phyloP scores from a whole-genome alignment of 2,329 filamentous ascomycete genomes.

The Ascochyta clinopodiicola region DNA sequence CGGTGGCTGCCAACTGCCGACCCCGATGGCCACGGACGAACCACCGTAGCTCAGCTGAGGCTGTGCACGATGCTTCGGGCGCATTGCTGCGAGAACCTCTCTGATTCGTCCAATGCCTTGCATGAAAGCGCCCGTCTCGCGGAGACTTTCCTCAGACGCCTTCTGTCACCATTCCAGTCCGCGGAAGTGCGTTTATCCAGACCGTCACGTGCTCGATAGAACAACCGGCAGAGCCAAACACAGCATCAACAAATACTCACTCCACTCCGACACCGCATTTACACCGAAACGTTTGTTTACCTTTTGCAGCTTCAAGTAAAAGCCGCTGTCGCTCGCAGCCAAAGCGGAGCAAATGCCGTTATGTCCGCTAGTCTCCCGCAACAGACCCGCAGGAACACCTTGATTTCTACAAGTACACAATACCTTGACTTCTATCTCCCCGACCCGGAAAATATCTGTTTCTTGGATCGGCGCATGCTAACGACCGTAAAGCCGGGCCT shows the following conservation, averaged over 20 bases:
- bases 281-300: neutral
- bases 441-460: neutral
- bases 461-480: constrained; percentile 3
- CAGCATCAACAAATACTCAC: neutral
- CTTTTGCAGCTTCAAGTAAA: neutral
- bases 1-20: constrained; percentile 16
- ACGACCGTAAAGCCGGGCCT: neutral
- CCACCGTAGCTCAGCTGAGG: constrained; percentile 14
- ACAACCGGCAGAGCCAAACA: neutral
- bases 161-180: neutral
- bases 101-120: constrained; percentile 6
- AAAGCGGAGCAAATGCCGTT: constrained; percentile 13
- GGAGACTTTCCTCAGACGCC: neutral
- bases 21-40: constrained; percentile 21
- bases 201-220: neutral
- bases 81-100: neutral
- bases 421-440: constrained; percentile 8
- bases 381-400: constrained; percentile 13
- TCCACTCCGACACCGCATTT: neutral
- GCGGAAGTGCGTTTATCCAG: neutral
- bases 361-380: neutral
- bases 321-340: neutral
- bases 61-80: constrained; percentile 9
- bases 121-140: neutral
- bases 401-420: neutral